Percentiles rank a stretch among this genome's conserved stretches.
These are phyloP conservation scores for Mycena floridula DNA, from an alignment of 768 basidiomycete genomes.

Conservation along the genomic window DNA sequence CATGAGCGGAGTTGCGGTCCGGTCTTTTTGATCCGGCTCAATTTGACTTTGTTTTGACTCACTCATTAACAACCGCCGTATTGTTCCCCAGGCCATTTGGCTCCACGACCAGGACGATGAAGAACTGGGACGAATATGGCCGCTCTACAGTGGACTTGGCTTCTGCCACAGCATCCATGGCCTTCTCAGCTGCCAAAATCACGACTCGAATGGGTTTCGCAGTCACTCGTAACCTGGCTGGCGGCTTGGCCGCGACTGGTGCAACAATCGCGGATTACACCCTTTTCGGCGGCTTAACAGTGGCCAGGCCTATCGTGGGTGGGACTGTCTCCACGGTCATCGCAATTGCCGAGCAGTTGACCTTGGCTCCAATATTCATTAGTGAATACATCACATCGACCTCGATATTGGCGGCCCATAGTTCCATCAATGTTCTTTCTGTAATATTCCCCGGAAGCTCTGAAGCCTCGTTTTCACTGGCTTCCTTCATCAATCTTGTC, in stretches of 20 bases:
- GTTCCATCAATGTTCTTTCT: slow-evolving; percentile 69
- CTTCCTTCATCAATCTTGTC: slow-evolving; percentile 76
- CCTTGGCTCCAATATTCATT: slow-evolving; percentile 68
- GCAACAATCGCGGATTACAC: slow-evolving; percentile 58
- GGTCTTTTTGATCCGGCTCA: too few species aligned
- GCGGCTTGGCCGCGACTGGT: slow-evolving; percentile 51
- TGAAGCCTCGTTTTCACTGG: slow-evolving; percentile 77
- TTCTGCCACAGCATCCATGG: slow-evolving; percentile 52
- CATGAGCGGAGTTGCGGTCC: too few species aligned
- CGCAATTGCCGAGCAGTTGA: slow-evolving; percentile 62
- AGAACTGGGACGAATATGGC: slow-evolving; percentile 43
- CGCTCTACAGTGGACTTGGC: slow-evolving; percentile 65
- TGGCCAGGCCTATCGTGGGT: slow-evolving; percentile 52
- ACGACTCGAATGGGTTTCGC: slow-evolving; percentile 74
- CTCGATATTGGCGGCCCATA: slow-evolving; percentile 66
- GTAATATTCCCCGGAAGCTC: slow-evolving; percentile 69
- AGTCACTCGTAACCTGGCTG: slow-evolving; percentile 55
- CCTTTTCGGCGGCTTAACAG: slow-evolving; percentile 55
- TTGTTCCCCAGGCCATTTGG: too few species aligned
- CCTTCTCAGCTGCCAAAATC: slow-evolving; percentile 61
- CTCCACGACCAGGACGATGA: too few species aligned
- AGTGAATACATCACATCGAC: slow-evolving; percentile 75
- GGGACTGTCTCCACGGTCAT: slow-evolving; percentile 56
- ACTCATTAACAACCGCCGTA: too few species aligned
- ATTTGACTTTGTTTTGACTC: too few species aligned